Evolutionary conservation across 805 yeast species (phyloP).

Genomic region (Alloascoidea africana): DNA sequence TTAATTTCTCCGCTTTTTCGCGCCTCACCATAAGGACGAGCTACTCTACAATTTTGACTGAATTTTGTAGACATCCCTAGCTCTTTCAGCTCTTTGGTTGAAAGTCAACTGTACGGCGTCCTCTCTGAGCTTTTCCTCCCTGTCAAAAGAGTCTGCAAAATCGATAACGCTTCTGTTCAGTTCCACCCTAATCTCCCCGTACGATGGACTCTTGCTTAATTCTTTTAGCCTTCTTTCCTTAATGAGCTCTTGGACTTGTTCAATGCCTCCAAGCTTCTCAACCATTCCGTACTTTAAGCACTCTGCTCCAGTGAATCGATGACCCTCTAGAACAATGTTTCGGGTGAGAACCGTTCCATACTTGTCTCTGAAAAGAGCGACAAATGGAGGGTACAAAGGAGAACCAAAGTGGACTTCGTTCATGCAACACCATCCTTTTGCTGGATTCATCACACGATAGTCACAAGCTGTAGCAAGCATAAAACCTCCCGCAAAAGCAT

Average conservation of each 20-base stretch:
- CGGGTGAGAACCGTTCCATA: constrained; percentile 15
- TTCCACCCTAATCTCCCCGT: constrained; percentile 12
- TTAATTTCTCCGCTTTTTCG: no score
- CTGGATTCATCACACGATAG: constrained; percentile 22
- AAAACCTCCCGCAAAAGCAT: constrained; percentile 25
- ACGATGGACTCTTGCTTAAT: constrained; percentile 15
- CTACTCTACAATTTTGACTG: no score
- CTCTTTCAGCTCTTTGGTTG: background rate
- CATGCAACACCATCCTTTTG: constrained; percentile 21
- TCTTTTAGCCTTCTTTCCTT: constrained; percentile 6
- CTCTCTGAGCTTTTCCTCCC: constrained; percentile 5
- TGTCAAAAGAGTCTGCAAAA: constrained; percentile 5
- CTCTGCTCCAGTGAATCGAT: constrained; percentile 17
- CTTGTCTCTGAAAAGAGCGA: constrained; percentile 17
- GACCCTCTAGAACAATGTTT: constrained; percentile 17
- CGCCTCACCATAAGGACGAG: no score
- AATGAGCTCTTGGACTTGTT: constrained; percentile 17
- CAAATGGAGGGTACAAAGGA: constrained; percentile 19
- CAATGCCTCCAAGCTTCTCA: constrained; percentile 18
- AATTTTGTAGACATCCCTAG: background rate
- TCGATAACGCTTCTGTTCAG: constrained; percentile 9
- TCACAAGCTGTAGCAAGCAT: constrained; percentile 22
- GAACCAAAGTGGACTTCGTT: constrained; percentile 24
- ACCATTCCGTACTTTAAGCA: constrained; percentile 15
- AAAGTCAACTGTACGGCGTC: background rate